Percentiles rank a stretch among this genome's conserved stretches.
Conservation (phyloP, 305 asterid genomes). For the Fraxinus albicans region DNA sequence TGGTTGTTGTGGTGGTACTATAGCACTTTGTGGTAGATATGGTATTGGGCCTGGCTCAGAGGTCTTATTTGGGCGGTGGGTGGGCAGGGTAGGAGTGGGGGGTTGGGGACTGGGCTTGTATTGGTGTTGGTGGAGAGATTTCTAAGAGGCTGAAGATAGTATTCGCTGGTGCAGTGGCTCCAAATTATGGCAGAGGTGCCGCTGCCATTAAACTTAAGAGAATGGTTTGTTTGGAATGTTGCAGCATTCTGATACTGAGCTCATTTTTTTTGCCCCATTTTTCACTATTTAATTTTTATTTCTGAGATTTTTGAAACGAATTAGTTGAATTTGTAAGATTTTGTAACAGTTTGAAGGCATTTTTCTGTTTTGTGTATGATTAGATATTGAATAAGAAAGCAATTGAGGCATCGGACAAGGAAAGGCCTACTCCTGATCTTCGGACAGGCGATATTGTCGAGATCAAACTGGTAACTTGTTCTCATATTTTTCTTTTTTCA, state of each 20-base stretch:
- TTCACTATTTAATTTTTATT: not conserved
- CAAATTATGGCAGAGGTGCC: not conserved
- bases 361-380: constrained; percentile 17
- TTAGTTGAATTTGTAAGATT: constrained; percentile 7
- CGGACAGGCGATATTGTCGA: constrained; percentile 85
- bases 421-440: constrained; percentile 77
- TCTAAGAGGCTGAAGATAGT: not conserved
- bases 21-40: not conserved
- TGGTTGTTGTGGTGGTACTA: not conserved
- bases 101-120: not conserved
- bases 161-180: not conserved
- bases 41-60: not conserved
- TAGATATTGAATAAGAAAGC: constrained; percentile 84
- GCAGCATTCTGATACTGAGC: not conserved
- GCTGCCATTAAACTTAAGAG: not conserved
- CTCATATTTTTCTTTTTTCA: not conserved
- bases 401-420: constrained; percentile 70
- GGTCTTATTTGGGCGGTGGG: not conserved
- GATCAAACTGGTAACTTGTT: constrained; percentile 66
- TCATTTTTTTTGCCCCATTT: constrained; percentile 7
- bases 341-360: constrained; percentile 6
- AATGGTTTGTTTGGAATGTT: not conserved
- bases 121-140: not conserved
- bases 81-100: not conserved
- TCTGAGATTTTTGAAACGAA: not conserved